Evolutionary conservation across 345 rosid genomes (phyloP), one percentile per base, ranked within the genome.

Genomic region (Populus ilicifolia): DNA sequence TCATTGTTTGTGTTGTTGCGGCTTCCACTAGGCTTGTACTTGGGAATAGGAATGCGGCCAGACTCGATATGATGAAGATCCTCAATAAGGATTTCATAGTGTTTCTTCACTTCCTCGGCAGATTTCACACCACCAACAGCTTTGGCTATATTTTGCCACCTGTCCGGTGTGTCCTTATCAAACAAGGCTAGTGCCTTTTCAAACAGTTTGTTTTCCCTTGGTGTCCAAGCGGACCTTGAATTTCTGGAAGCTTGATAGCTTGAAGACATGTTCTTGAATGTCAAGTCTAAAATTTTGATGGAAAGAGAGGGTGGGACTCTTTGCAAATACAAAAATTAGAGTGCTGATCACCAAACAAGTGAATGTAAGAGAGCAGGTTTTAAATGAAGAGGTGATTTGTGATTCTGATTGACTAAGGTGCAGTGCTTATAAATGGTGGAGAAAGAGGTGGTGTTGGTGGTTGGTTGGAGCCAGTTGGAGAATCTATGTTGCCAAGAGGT

Each of bases 131-230:
- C 85, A 27, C 85, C 91, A 5, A 89, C 83, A 38, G 89, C 88
- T 71, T 78, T 84, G 64, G 91, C 91, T 54, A 89, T 81, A 38
- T 89, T 85, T 14, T 83, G 84, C 90, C 92, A 89, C 2, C 92
- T 80, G 20, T 87, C 92, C 0, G 89, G 90, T 5, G 92, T 85
- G 50, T 89, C 90, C 86, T 81, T 84, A 27, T 89, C 92, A 16
- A 81, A 84, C 81, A 76, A 43, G 18, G 90, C 92, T 18, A 89
- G 77, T 8, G 90, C 92, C 80, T 77, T 83, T 18, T 89, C 90
- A 46, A 89, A 89, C 81, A 76, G 74, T 44, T 89, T 89, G 87
- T 89, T 89, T 65, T 89, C 87, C 72, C 79, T 83, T n/a, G 84
- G 56, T 14, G 90, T 87, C 90, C 92, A 89, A 1, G 86, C 48